These are phyloP conservation scores for Kwoniella shandongensis DNA, from an alignment of 768 basidiomycete genomes.

Conservation along the genomic window DNA sequence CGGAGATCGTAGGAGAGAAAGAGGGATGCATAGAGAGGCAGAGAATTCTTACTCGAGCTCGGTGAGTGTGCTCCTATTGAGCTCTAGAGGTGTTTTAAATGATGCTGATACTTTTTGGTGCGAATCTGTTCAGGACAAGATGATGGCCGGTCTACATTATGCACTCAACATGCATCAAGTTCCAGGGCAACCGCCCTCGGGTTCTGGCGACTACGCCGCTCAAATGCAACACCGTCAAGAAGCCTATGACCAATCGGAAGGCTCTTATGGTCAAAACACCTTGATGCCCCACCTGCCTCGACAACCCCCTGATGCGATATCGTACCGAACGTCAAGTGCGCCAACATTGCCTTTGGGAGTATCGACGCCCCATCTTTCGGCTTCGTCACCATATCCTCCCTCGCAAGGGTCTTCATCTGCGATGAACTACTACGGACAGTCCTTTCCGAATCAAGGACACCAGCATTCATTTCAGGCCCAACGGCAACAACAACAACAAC, in stretches of 20 bases:
- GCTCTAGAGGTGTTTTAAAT: neutral
- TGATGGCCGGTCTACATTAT: conserved; percentile 26
- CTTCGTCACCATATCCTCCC: neutral
- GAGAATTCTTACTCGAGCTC: conserved; percentile 4
- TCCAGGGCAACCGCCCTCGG: conserved; percentile 1
- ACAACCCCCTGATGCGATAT: conserved; percentile 6
- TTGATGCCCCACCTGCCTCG: conserved; percentile 10
- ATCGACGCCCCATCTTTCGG: too few relatives aligned
- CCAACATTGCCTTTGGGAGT: neutral
- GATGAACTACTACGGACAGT: neutral
- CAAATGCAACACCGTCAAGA: conserved; percentile 7
- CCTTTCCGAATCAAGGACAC: neutral
- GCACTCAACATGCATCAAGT: conserved; percentile 29
- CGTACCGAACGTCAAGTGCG: conserved; percentile 2
- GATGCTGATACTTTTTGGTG: neutral
- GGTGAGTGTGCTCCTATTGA: conserved; percentile 6
- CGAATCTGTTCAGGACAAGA: conserved; percentile 16
- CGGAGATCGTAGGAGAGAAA: conserved; percentile 7
- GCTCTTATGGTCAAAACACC: neutral
- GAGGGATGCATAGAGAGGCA: conserved; percentile 8
- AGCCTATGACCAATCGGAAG: neutral
- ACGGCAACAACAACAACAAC: conserved; percentile 1
- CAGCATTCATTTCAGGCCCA: conserved; percentile 7
- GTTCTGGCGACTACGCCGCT: neutral
- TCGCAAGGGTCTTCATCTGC: conserved; percentile 5